Evolutionary conservation across 2,329 filamentous ascomycete genomes (phyloP).

Genomic region (Tympanopsis confertula): DNA sequence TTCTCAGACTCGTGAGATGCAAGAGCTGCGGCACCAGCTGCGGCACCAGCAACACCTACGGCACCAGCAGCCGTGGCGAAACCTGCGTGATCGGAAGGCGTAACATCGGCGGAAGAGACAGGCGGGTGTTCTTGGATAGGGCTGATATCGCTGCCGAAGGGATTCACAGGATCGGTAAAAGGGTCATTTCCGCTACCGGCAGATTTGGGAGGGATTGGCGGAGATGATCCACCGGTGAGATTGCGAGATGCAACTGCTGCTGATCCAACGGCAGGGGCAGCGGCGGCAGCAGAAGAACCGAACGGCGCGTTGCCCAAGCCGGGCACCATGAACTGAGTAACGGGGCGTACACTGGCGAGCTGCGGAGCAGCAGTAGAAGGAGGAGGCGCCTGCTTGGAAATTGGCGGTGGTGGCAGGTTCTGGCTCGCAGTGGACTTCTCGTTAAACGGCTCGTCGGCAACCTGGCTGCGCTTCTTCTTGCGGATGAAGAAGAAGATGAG

Average conservation of each 20-base stretch:
- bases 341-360: slow-evolving; percentile 3
- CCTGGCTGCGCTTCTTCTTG: slow-evolving; percentile 40
- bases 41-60: neutral
- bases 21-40: neutral
- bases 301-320: slow-evolving; percentile 4
- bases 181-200: neutral
- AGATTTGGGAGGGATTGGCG: neutral
- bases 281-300: slow-evolving; percentile 7
- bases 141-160: neutral
- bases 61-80: slow-evolving; percentile 5
- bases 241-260: neutral
- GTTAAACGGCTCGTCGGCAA: slow-evolving; percentile 23
- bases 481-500: slow-evolving; percentile 38
- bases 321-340: slow-evolving; percentile 11
- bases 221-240: neutral
- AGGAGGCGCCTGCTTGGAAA: slow-evolving; percentile 2
- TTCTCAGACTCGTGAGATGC: neutral
- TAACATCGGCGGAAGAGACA: neutral
- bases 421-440: slow-evolving; percentile 22
- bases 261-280: neutral
- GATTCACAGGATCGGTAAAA: neutral
- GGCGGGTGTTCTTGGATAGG: neutral
- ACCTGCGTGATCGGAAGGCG: slow-evolving; percentile 3
- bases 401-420: neutral
- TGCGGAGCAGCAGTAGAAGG: slow-evolving; percentile 5